phyloP scores from a whole-genome alignment of 257 asterid genomes.

The Solanum pennellii region DNA sequence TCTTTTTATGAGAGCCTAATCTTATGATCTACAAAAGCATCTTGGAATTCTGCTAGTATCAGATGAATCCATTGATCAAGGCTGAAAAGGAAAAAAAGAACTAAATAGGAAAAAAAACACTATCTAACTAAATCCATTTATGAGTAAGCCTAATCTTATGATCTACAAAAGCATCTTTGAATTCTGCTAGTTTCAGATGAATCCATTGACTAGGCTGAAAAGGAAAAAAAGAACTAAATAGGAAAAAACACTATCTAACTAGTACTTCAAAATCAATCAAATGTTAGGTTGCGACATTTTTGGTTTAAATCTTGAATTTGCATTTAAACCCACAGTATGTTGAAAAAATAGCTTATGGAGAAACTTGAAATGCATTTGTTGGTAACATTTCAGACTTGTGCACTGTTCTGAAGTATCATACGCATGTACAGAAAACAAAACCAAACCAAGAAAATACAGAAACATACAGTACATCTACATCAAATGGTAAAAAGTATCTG shows the following conservation, averaged over 20 bases:
- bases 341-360: neutral
- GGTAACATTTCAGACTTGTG: neutral
- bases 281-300: neutral
- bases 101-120: neutral
- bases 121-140: neutral
- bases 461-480: neutral
- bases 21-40: neutral
- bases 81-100: neutral
- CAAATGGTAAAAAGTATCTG: neutral
- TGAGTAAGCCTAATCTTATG: neutral
- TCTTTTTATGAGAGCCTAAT: neutral
- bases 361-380: neutral
- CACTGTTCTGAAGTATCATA: neutral
- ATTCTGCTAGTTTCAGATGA: neutral
- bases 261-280: neutral
- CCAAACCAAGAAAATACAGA: neutral
- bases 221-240: neutral
- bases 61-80: neutral
- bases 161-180: neutral
- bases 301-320: neutral
- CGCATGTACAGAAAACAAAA: neutral
- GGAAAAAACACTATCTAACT: neutral
- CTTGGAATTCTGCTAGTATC: neutral
- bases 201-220: neutral
- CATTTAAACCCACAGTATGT: neutral